Evolutionary conservation across 1,284 basidiomycete species (phyloP).

Genomic region (Puccinia horiana): DNA sequence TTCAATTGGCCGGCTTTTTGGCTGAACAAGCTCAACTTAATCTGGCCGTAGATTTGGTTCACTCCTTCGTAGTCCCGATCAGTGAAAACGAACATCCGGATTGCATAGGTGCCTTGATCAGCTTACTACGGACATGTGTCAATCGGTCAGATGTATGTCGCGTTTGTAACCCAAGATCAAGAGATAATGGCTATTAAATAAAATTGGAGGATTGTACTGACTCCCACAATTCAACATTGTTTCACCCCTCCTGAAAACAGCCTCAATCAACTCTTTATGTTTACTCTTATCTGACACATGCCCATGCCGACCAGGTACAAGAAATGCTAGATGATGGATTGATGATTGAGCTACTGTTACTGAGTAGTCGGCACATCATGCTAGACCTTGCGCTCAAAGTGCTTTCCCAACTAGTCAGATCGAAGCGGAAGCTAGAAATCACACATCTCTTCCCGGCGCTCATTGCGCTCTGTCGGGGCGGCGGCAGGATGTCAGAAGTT

Average conservation of each 20-base stretch:
- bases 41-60: constrained; percentile 13
- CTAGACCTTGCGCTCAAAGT: constrained; percentile 18
- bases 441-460: constrained; percentile 21
- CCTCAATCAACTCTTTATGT: constrained; percentile 31
- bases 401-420: neutral
- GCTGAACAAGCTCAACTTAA: constrained; percentile 19
- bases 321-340: constrained; percentile 25
- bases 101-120: neutral
- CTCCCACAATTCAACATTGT: neutral
- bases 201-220: neutral
- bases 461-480: constrained; percentile 10
- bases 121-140: constrained; percentile 24
- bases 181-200: neutral
- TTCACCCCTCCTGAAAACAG: neutral
- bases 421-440: constrained; percentile 21
- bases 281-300: constrained; percentile 10
- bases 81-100: neutral
- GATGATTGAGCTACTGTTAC: constrained; percentile 3
- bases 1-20: constrained; percentile 4
- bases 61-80: constrained; percentile 33
- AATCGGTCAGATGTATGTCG: constrained; percentile 38
- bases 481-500: constrained; percentile 15
- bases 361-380: constrained; percentile 15
- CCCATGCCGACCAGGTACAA: constrained; percentile 3
- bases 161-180: neutral